Base-by-base conservation (phyloP, 2,329 filamentous ascomycete genomes). In the Penicillium aurantiogriseum region DNA sequence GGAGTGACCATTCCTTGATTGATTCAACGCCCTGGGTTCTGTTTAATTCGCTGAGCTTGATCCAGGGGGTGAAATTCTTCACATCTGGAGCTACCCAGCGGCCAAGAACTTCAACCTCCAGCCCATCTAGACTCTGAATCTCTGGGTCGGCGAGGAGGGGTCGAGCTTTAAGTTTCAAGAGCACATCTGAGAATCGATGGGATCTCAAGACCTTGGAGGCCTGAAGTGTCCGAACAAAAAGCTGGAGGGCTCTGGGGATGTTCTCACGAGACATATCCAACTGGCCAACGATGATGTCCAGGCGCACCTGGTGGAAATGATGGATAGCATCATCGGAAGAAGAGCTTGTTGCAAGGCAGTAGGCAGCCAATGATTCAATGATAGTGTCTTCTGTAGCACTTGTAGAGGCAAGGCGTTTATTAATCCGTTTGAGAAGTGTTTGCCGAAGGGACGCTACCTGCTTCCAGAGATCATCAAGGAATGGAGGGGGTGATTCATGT, bases 21-120 rank as follows among this genome's bases (percentile, higher is more conserved):
- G 85, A 85, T 2, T 85, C 82, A 42, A 82, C 80, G 0, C 85
- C 84, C 59, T 86, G 82, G 25, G 79, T 75, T 21, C 82, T 84
- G 25, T 86, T 83, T 5, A 90, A 74, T 63, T 94, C 89, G 63
- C 92, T 90, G 66, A 95, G 87, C 31, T 90, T 86, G 36, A 95
- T 89, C 77, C 91, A 96, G 0, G 92, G 92, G 0, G 87, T 93
- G 70, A 95, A 97, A 63, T 88, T 89, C 46, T 85, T 85, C 42
- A 96, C 89, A 59, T 95, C 91, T 8, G 92, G 86, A 19, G 89
- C 83, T 61, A 94, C 89, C 89, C 92, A 96, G 21, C 83, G 82
- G 62, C 88, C 85, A 67, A 91, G 86, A 10, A 94, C 77, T 68
- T 96, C 91, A 27, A 97, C 77, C 36, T 89, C 85, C 13, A 96